Conservation (phyloP, 176 grass and related monocot genomes). For the Urochloa ruziziensis region DNA sequence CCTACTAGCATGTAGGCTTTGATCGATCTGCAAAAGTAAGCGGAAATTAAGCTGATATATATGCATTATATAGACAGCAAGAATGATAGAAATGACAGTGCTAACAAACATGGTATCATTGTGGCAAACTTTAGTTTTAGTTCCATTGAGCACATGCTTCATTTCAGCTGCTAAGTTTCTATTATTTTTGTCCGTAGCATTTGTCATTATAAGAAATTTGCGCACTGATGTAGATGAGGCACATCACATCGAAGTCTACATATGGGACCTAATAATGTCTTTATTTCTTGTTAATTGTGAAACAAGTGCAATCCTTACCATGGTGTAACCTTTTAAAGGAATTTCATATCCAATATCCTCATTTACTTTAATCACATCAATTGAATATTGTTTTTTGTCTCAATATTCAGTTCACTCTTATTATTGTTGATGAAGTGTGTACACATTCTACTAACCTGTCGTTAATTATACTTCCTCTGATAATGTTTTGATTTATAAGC, state of each 20-base stretch:
- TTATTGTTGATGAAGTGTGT: background rate
- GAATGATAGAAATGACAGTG: constrained; percentile 41
- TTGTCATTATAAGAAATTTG: background rate
- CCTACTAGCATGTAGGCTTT: constrained; percentile 1
- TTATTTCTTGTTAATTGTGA: background rate
- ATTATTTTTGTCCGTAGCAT: background rate
- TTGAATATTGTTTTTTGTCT: background rate
- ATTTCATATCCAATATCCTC: background rate
- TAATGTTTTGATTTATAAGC: background rate
- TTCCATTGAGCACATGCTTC: background rate
- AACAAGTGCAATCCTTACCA: background rate
- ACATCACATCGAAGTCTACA: constrained; percentile 1
- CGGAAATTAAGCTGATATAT: background rate
- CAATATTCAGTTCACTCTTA: background rate
- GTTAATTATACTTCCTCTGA: background rate
- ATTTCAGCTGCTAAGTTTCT: background rate
- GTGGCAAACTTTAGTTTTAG: constrained; percentile 20
- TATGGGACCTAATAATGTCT: background rate
- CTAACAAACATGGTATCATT: constrained; percentile 26
- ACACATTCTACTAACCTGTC: too few species aligned
- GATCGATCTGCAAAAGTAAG: constrained; percentile 8
- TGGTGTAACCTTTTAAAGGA: background rate
- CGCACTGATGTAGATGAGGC: background rate
- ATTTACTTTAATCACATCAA: background rate
- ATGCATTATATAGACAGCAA: constrained; percentile 9